Evolutionary conservation across 768 basidiomycete species (phyloP).

Genomic region (Lactifluus piperatus): DNA sequence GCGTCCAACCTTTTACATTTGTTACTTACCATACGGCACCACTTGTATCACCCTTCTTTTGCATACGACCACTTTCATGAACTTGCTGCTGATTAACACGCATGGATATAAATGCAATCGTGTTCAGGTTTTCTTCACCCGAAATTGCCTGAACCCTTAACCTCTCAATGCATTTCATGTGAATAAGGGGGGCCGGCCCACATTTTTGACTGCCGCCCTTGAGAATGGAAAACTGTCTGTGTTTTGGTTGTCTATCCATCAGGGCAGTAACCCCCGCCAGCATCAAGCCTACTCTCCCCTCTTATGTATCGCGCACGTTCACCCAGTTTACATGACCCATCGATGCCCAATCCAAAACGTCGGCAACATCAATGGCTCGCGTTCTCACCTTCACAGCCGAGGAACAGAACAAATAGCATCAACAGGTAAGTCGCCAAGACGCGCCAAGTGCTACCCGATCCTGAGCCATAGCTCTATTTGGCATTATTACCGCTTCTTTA

Average conservation of each 20-base stretch:
- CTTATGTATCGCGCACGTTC: neutral
- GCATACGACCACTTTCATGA: neutral
- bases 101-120: slow-evolving; percentile 2
- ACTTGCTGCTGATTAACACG: slow-evolving; percentile 3
- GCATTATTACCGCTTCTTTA: slow-evolving; percentile 30
- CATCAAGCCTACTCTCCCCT: too few relatives aligned
- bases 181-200: neutral
- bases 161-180: neutral
- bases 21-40: neutral
- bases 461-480: neutral
- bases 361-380: too few relatives aligned
- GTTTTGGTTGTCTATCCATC: too few relatives aligned
- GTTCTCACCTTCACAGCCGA: slow-evolving; percentile 25
- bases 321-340: slow-evolving; percentile 8
- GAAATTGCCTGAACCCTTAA: neutral
- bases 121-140: neutral
- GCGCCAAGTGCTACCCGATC: neutral
- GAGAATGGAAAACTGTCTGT: too few relatives aligned
- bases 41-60: neutral
- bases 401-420: slow-evolving; percentile 30
- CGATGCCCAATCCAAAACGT: slow-evolving; percentile 22
- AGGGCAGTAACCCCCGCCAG: too few relatives aligned
- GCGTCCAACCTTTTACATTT: neutral
- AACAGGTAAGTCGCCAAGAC: slow-evolving; percentile 26
- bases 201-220: too few relatives aligned